Base-by-base conservation (phyloP, 768 basidiomycete species). In the Paxillus ammoniavirescens region DNA sequence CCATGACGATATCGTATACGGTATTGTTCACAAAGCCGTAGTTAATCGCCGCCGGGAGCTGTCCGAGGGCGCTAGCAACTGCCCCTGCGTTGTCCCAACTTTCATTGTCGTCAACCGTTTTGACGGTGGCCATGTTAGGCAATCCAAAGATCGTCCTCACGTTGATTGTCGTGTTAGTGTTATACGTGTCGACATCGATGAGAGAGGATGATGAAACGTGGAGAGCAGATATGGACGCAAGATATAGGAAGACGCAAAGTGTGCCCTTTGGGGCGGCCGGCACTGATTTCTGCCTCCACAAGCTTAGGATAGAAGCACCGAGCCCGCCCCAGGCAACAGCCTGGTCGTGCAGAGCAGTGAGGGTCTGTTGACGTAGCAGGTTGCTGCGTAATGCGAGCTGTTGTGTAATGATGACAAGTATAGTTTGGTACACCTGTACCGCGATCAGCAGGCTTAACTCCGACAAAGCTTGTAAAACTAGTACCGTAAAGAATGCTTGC, bases 1-100 rank as follows among this genome's bases (percentile, higher is more conserved):
- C 52, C 8, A 18, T 28, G n/a, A 52, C 46, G 21, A 52, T 49
- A 23, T 61, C 59, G 42, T 58, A 61, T 31, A 61, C 33, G 14
- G 57, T 58, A 14, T 23, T 47, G 38, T 38, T 47, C 15, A 17
- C 12, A n/a, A 61, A 8, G 7, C 59, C 59, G 8, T 47, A 17
- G 10, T 48, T 55, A 23, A 23, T 38, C 33, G 38, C 13, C 36
- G 15, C 33, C 30, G 48, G 23, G 26, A 49, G 31, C 18, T 49
- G 35, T 17, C 48, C 48, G 13, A 40, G 26, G 17, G 38, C 35
- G 21, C 35, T 36, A 10, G 48, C 33, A 21, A 49, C 21, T 5
- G 21, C 33, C n/a, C n/a, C n/a, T n/a, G n/a, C n/a, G n/a, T n/a
- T n/a, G n/a, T n/a, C n/a, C n/a, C n/a, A n/a, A n/a, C 12, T 17